Conservation (phyloP, 2,329 filamentous ascomycete species). For the Penicillium sp. region DNA sequence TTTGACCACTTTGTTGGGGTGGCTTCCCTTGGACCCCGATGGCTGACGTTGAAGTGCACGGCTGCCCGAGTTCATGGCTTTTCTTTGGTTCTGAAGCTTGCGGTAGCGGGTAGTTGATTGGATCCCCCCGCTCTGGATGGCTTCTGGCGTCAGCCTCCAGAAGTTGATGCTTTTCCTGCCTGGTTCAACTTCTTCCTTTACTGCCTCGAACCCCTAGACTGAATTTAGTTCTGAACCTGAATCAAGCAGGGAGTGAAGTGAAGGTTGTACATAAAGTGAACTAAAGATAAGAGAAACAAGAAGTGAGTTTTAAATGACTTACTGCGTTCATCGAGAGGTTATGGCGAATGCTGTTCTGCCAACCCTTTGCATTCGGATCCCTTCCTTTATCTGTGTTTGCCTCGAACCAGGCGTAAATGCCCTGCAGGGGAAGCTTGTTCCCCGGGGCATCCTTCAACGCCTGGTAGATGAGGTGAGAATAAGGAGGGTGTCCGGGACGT, state of each 20-base stretch:
- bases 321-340: constrained; percentile 96
- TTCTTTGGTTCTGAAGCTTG: constrained; percentile 47
- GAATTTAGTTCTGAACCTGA: not conserved
- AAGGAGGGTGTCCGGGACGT: constrained; percentile 59
- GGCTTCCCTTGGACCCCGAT: constrained; percentile 44
- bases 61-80: constrained; percentile 36
- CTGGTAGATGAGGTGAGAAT: constrained; percentile 76
- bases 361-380: constrained; percentile 64
- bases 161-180: constrained; percentile 63
- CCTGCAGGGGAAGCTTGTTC: constrained; percentile 73
- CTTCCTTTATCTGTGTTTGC: constrained; percentile 75
- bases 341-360: constrained; percentile 94
- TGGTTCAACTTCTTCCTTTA: constrained; percentile 51
- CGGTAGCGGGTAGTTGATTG: constrained; percentile 82
- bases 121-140: constrained; percentile 64
- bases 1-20: constrained; percentile 38
- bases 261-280: constrained; percentile 10
- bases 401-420: constrained; percentile 89
- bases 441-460: constrained; percentile 68
- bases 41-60: constrained; percentile 42
- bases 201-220: constrained; percentile 49
- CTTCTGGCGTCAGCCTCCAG: constrained; percentile 74
- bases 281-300: not conserved
- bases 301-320: constrained; percentile 40
- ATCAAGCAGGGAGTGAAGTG: not conserved